These are phyloP conservation scores for Lentinula boryana DNA, from an alignment of 768 basidiomycete species.

Conservation along the genomic window DNA sequence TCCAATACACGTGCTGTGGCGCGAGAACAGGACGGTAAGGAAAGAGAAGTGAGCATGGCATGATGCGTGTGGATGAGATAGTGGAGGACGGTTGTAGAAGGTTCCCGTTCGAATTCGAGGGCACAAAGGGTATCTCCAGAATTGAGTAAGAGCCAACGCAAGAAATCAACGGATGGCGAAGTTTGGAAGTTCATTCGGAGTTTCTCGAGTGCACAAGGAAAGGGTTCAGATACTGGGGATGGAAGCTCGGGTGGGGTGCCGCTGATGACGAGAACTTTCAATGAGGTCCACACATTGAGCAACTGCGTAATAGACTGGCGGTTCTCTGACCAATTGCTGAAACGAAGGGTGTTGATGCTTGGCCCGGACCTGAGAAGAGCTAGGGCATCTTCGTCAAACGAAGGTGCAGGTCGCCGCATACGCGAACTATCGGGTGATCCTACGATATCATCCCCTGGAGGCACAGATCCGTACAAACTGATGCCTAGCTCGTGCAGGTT, in stretches of 20 bases:
- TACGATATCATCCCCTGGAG: slow-evolving; percentile 43
- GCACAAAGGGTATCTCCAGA: slow-evolving; percentile 42
- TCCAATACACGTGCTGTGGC: neutral
- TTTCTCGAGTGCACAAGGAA: slow-evolving; percentile 41
- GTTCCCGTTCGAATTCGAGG: slow-evolving; percentile 58
- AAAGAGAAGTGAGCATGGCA: slow-evolving; percentile 44
- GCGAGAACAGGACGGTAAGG: slow-evolving; percentile 56
- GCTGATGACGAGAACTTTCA: slow-evolving; percentile 50
- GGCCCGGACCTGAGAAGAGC: slow-evolving; percentile 51
- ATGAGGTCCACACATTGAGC: slow-evolving; percentile 55
- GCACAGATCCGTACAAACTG: slow-evolving; percentile 52
- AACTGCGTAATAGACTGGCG: slow-evolving; percentile 51
- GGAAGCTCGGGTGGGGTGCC: slow-evolving; percentile 49
- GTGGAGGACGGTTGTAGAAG: slow-evolving; percentile 49
- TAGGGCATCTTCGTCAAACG: slow-evolving; percentile 48
- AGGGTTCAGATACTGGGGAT: slow-evolving; percentile 34
- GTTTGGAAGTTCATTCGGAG: slow-evolving; percentile 63
- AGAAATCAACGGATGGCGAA: slow-evolving; percentile 55
- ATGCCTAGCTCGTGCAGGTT: slow-evolving; percentile 51
- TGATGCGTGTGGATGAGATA: slow-evolving; percentile 51
- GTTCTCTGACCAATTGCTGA: slow-evolving; percentile 71
- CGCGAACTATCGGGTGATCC: slow-evolving; percentile 41
- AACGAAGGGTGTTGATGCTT: slow-evolving; percentile 43
- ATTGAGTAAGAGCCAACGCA: slow-evolving; percentile 64
- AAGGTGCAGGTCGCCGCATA: slow-evolving; percentile 43